Evolutionary conservation across 2,329 filamentous ascomycete species (phyloP).

Genomic region (Periconia macrospinosa): DNA sequence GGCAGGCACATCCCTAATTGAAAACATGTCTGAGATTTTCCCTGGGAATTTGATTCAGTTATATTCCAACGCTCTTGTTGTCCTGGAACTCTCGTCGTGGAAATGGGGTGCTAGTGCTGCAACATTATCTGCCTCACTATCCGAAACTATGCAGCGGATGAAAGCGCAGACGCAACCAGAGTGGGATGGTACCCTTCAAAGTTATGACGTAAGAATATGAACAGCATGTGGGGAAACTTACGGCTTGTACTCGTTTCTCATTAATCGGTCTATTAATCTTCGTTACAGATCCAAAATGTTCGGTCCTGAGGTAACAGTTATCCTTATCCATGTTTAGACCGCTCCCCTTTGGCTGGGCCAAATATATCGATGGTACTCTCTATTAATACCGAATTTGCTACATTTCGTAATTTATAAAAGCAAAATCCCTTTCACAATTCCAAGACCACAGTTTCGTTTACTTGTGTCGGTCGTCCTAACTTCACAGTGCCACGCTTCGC

Average conservation of each 20-base stretch:
- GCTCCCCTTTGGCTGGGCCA: too few species aligned
- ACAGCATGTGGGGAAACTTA: not conserved
- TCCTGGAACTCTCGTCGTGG: slow-evolving; percentile 35
- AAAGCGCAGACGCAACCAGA: slow-evolving; percentile 30
- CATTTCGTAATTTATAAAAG: too few species aligned
- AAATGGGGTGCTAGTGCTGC: slow-evolving; percentile 38
- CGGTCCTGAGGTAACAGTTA: not conserved
- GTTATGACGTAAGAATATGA: slow-evolving; percentile 34
- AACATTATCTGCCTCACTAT: slow-evolving; percentile 28
- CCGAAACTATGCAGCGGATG: slow-evolving; percentile 37
- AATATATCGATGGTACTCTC: too few species aligned
- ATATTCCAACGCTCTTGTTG: slow-evolving; percentile 38
- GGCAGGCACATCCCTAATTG: slow-evolving; percentile 34
- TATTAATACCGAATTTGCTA: not conserved
- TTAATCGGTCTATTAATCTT: not conserved
- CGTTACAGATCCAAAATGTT: too few species aligned
- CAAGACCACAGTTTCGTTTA: slow-evolving; percentile 27
- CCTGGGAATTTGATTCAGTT: slow-evolving; percentile 36
- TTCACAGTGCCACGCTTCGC: slow-evolving; percentile 30
- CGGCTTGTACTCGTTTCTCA: not conserved
- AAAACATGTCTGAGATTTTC: slow-evolving; percentile 33
- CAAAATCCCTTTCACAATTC: slow-evolving; percentile 12
- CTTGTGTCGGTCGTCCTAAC: slow-evolving; percentile 34
- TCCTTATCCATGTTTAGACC: not conserved
- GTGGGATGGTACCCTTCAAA: slow-evolving; percentile 25